Conservation (phyloP, 345 rosid genomes). For the Diplotaxis tenuifolia region DNA sequence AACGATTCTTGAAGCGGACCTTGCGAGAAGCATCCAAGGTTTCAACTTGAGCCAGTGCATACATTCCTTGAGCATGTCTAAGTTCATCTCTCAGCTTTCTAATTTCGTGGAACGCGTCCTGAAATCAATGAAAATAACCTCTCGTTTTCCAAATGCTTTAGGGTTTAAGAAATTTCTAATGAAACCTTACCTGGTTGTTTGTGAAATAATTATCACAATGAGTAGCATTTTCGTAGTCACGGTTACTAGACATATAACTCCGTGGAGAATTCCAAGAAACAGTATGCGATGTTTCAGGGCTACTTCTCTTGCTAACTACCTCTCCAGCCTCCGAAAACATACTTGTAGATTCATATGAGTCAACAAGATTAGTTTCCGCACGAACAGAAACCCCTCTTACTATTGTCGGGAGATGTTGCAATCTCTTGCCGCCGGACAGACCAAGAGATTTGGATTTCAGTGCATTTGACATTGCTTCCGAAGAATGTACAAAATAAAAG, state of each 20-base stretch:
- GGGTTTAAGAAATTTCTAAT: background rate
- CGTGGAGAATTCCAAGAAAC: conserved; percentile 16
- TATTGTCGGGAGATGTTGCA: conserved; percentile 19
- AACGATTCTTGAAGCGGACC: conserved; percentile 39
- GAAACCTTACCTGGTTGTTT: conserved; percentile 47
- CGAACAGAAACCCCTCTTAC: conserved; percentile 18
- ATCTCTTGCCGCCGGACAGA: conserved; percentile 15
- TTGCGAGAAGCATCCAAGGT: conserved; percentile 67
- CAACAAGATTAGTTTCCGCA: conserved; percentile 24
- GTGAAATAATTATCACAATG: conserved; percentile 39
- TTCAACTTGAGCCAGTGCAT: conserved; percentile 70
- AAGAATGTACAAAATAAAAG: conserved; percentile 4
- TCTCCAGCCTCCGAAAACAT: conserved; percentile 16
- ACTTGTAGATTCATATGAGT: conserved; percentile 18
- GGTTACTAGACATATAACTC: conserved; percentile 30
- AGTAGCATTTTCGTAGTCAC: conserved; percentile 33
- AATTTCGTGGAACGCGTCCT: conserved; percentile 40
- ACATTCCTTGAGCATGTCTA: conserved; percentile 62
- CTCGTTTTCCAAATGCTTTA: background rate
- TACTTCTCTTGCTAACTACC: conserved; percentile 25
- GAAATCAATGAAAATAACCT: conserved; percentile 1
- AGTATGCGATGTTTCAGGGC: background rate
- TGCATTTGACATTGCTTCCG: conserved; percentile 23
- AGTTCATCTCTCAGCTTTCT: conserved; percentile 79
- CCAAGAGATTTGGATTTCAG: conserved; percentile 5